Evolutionary conservation across 2,329 filamentous ascomycete genomes (phyloP).

Genomic region (Neofusicoccum cordaticola): DNA sequence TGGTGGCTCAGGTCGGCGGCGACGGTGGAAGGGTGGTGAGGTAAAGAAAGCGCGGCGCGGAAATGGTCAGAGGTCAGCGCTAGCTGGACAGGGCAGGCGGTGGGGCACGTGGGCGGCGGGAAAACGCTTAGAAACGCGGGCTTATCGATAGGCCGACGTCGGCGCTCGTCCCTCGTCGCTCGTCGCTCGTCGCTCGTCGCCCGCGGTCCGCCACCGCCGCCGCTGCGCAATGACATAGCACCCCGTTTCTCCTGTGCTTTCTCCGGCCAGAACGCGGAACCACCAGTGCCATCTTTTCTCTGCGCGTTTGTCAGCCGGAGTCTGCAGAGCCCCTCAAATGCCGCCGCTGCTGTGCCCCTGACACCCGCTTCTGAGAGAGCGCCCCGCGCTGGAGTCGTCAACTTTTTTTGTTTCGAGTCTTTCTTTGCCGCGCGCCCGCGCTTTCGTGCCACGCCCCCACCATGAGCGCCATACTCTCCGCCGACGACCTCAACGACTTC

Average conservation of each 20-base stretch:
- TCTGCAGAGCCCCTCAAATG: not conserved
- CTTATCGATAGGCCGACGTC: slow-evolving; percentile 17
- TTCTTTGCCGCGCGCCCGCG: not conserved
- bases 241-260: slow-evolving; percentile 9
- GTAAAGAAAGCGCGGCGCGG: not conserved
- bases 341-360: not conserved
- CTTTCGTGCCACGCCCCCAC: slow-evolving; percentile 16
- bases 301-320: not conserved
- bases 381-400: not conserved
- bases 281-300: not conserved
- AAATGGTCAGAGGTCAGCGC: not conserved
- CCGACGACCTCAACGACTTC: slow-evolving; percentile 97
- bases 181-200: too few relatives aligned
- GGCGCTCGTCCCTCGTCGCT: not conserved
- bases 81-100: slow-evolving; percentile 14
- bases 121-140: slow-evolving; percentile 15
- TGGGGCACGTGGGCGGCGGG: not conserved
- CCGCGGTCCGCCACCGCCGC: slow-evolving; percentile 5
- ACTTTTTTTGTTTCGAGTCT: not conserved
- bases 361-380: not conserved
- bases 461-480: slow-evolving; percentile 97
- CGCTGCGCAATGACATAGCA: slow-evolving; percentile 2
- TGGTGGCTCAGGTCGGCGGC: not conserved
- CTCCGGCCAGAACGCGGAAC: not conserved
- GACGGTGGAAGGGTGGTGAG: not conserved